Evolutionary conservation across 345 rosid genomes (phyloP).

Genomic region (Dipteronia dyeriana): DNA sequence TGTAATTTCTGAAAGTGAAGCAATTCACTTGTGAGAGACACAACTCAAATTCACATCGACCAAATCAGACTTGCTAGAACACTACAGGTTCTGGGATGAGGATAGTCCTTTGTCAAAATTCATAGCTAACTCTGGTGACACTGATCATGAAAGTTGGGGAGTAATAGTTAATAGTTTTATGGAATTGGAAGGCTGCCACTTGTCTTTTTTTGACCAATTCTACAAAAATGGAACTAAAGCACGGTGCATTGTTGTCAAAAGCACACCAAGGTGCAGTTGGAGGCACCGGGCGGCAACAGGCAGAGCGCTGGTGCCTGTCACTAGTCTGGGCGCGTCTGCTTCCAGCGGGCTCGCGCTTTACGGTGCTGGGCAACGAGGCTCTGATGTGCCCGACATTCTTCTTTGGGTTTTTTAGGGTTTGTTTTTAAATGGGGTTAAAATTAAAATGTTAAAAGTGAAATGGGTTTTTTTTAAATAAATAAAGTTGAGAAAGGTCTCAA

Average conservation of each 20-base stretch:
- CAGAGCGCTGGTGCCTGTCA: too few species aligned
- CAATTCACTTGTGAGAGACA: background rate
- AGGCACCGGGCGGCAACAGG: too few species aligned
- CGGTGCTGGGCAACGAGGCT: too few species aligned
- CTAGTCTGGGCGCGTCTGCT: too few species aligned
- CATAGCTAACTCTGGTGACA: conserved; percentile 16
- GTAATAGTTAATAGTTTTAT: conserved; percentile 28
- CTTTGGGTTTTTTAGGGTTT: too few species aligned
- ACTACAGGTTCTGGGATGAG: background rate
- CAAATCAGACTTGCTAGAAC: conserved; percentile 13
- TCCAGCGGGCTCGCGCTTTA: too few species aligned
- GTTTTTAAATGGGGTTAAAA: too few species aligned
- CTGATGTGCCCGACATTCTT: too few species aligned
- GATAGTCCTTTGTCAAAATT: conserved; percentile 4
- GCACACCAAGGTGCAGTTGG: too few species aligned
- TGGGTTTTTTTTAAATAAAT: too few species aligned
- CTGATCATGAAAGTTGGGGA: conserved; percentile 28
- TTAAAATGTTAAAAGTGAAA: too few species aligned
- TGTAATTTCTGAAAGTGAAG: background rate
- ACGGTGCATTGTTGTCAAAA: conserved; percentile 10
- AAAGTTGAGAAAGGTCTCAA: too few species aligned
- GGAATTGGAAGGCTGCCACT: conserved; percentile 21
- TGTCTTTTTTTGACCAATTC: conserved; percentile 23
- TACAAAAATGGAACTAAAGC: conserved; percentile 25
- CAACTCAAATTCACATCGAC: conserved; percentile 4